Evolutionary conservation across 768 basidiomycete species (phyloP).

Genomic region (Paxillus involutus): DNA sequence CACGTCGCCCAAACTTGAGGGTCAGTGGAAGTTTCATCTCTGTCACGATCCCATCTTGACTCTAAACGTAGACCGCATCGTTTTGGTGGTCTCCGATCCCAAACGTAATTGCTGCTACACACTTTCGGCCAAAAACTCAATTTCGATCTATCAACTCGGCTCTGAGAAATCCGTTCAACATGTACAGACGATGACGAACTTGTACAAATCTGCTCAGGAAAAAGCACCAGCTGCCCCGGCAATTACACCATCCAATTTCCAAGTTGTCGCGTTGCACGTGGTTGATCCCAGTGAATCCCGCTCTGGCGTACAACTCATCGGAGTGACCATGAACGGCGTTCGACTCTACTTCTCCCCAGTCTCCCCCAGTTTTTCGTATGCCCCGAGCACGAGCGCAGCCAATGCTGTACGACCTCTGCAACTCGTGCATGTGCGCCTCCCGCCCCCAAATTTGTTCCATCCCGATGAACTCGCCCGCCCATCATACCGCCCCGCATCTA

Average conservation of each 20-base stretch:
- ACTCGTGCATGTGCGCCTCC: constrained; percentile 77
- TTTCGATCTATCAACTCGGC: constrained; percentile 64
- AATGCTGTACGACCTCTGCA: constrained; percentile 47
- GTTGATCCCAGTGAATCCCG: constrained; percentile 68
- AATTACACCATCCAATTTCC: constrained; percentile 67
- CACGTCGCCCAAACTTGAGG: constrained; percentile 59
- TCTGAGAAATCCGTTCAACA: constrained; percentile 69
- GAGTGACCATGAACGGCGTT: constrained; percentile 77
- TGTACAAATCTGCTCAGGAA: constrained; percentile 77
- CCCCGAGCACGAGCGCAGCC: constrained; percentile 28
- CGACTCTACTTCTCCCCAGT: constrained; percentile 80
- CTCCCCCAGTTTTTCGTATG: constrained; percentile 48
- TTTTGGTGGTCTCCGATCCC: constrained; percentile 64
- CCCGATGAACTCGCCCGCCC: constrained; percentile 66
- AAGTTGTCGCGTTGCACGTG: constrained; percentile 68
- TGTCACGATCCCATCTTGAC: constrained; percentile 2
- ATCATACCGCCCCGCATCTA: constrained; percentile 42
- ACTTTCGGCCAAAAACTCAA: constrained; percentile 60
- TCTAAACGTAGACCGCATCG: constrained; percentile 60
- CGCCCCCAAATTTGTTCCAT: constrained; percentile 73
- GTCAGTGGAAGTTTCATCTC: constrained; percentile 40
- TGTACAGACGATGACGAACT: constrained; percentile 70
- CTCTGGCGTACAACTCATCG: constrained; percentile 72
- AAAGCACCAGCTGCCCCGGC: constrained; percentile 78
- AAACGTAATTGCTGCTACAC: constrained; percentile 77